These are phyloP conservation scores for Chytriomyces sp. DNA, from an alignment of 192 early-diverging fungal species.

Conservation along the genomic window DNA sequence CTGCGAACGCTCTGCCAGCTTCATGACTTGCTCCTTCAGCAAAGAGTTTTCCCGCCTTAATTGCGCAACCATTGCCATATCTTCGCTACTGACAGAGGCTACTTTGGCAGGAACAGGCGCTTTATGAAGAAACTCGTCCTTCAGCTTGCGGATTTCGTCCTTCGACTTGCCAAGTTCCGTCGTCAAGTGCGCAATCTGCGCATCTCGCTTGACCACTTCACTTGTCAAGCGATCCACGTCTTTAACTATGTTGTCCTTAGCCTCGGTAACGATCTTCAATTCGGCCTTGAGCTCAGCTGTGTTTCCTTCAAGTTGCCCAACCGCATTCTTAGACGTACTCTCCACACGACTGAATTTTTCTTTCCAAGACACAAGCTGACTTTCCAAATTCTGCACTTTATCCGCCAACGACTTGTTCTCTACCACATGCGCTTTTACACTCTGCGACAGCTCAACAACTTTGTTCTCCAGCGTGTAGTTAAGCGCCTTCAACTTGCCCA, in stretches of 20 bases:
- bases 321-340: conserved; percentile 52
- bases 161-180: conserved; percentile 57
- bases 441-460: conserved; percentile 86
- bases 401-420: conserved; percentile 64
- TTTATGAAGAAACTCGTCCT: conserved; percentile 47
- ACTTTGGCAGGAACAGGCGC: conserved; percentile 43
- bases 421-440: conserved; percentile 62
- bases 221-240: conserved; percentile 61
- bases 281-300: conserved; percentile 66
- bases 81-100: conserved; percentile 53
- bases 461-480: conserved; percentile 91
- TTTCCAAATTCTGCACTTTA: conserved; percentile 62
- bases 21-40: conserved; percentile 71
- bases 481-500: conserved; percentile 86
- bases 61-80: conserved; percentile 56
- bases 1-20: conserved; percentile 40
- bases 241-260: conserved; percentile 56
- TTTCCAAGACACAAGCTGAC: conserved; percentile 68
- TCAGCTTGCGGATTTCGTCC: conserved; percentile 67
- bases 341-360: conserved; percentile 68
- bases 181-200: conserved; percentile 61
- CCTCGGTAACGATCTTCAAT: conserved; percentile 54
- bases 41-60: conserved; percentile 71
- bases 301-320: conserved; percentile 45
- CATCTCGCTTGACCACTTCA: conserved; percentile 63